phyloP scores from a whole-genome alignment of 2,329 filamentous ascomycete genomes.

The Fusarium mundagurra region DNA sequence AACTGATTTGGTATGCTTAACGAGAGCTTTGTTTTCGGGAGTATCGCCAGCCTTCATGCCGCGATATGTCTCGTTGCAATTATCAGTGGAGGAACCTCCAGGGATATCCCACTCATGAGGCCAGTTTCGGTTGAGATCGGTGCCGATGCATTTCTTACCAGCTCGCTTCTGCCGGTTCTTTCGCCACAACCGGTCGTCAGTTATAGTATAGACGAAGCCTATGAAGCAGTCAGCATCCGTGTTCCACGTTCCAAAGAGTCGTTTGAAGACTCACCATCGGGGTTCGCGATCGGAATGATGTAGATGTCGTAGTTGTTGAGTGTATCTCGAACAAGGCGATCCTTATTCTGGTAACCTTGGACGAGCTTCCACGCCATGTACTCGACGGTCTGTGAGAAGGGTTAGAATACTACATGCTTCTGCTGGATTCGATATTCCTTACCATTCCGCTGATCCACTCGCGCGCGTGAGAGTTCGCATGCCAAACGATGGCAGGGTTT shows the following conservation, averaged over 20 bases:
- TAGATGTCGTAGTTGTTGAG: constrained; percentile 74
- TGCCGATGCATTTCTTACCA: constrained; percentile 57
- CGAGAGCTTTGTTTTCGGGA: constrained; percentile 62
- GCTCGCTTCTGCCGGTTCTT: constrained; percentile 63
- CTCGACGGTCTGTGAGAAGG: constrained; percentile 24
- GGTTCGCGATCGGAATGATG: constrained; percentile 70
- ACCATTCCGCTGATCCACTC: constrained; percentile 69
- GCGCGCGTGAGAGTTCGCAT: constrained; percentile 67
- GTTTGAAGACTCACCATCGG: constrained; percentile 57
- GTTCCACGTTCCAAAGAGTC: fast-evolving
- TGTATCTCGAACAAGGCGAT: constrained; percentile 10
- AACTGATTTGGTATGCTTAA: constrained; percentile 44
- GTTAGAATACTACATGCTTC: background rate
- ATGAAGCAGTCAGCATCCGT: fast-evolving
- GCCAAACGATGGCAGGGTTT: constrained; percentile 64
- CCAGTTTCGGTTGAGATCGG: constrained; percentile 71
- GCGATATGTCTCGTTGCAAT: constrained; percentile 61
- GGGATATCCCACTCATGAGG: constrained; percentile 61
- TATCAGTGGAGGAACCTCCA: constrained; percentile 61
- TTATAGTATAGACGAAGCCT: constrained; percentile 61
- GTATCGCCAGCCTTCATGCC: constrained; percentile 55
- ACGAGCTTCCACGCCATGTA: constrained; percentile 37
- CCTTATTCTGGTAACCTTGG: constrained; percentile 32
- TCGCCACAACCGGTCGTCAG: constrained; percentile 67
- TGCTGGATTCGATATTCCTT: fast-evolving